Evolutionary conservation across 176 grass and related monocot genomes (phyloP).

Genomic region (Bolboschoenus planiculmis): DNA sequence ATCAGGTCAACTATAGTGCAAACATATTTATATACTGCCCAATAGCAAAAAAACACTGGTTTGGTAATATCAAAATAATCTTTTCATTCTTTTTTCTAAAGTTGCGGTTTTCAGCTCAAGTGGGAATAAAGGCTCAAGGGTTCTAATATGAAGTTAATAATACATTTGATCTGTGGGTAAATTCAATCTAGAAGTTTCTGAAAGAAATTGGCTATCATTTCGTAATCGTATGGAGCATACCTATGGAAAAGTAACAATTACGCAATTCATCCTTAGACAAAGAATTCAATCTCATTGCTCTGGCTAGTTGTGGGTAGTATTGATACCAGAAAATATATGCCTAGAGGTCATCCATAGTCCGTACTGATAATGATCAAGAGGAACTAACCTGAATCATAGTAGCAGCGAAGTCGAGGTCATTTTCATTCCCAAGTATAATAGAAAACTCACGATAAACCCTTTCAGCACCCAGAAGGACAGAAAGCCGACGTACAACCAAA

Average conservation of each 20-base stretch:
- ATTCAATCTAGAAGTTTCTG: too few species aligned
- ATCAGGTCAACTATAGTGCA: not conserved
- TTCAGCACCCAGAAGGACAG: conserved; percentile 82
- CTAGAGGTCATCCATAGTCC: not conserved
- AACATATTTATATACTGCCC: not conserved
- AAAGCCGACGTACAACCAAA: conserved; percentile 83
- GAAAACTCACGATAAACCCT: conserved; percentile 84
- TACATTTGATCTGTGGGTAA: too few species aligned
- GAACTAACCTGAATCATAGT: conserved; percentile 87
- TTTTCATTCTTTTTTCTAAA: not conserved
- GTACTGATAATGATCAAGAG: not conserved
- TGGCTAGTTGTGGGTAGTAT: not conserved
- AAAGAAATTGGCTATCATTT: too few species aligned
- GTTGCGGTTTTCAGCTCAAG: not conserved
- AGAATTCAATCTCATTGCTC: too few species aligned
- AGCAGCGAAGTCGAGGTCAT: conserved; percentile 75
- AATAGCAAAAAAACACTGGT: not conserved
- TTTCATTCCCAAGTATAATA: conserved; percentile 61
- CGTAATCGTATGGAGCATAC: too few species aligned
- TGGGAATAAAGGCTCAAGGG: not conserved
- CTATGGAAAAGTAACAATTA: too few species aligned
- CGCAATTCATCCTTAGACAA: too few species aligned
- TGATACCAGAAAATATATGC: not conserved
- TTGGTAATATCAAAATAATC: not conserved
- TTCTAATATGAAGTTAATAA: not conserved